Evolutionary conservation across 768 basidiomycete genomes (phyloP), one percentile per base, ranked within the genome.

Genomic region (Cantharellus anzutake): DNA sequence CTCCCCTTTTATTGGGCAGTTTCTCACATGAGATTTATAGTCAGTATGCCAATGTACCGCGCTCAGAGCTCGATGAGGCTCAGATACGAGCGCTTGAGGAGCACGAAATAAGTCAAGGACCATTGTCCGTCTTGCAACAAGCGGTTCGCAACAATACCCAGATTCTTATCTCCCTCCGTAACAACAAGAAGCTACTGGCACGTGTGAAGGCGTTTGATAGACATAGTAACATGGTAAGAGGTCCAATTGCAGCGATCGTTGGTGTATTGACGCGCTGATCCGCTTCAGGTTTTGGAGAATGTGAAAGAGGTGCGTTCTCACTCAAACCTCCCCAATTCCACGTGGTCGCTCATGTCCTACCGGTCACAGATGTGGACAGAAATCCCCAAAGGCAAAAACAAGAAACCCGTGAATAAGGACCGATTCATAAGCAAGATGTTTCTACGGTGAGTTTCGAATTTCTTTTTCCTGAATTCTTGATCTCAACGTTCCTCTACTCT

Each of bases 341-440:
- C 44, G 29, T 53, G 2, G 38, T 64, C 38, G 64, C 63, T 51
- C 35, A 41, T 48, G 41, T 29, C 44, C 7, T n/a, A 5, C 39
- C 35, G 29, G 64, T 56, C 61, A 41, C 63, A 99, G 91, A 98
- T 98, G 94, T 98, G 96, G 96, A 97, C 93, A 29, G 96, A 99
- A 71, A 71, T 83, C 53, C 96, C 96, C 20, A 98, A 97, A 72
- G 92, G 91, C 44, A 98, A 98, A 74, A 91, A 91, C 69, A 97
- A 96, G 76, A 98, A 97, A 69, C 89, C 96, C 4, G 83, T 98
- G 60, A 98, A 98, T 76, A 98, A 98, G 73, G 96, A 98, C 72
- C 80, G 96, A 55, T 99, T 98, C 75, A 94, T 99, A 70, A 94
- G 91, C 71, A 99, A 98, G 74, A 94, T 99, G 91, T 98, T 94